Evolutionary conservation across 495 filamentous ascomycete species (phyloP).

Genomic region (Xylaria palmicola): DNA sequence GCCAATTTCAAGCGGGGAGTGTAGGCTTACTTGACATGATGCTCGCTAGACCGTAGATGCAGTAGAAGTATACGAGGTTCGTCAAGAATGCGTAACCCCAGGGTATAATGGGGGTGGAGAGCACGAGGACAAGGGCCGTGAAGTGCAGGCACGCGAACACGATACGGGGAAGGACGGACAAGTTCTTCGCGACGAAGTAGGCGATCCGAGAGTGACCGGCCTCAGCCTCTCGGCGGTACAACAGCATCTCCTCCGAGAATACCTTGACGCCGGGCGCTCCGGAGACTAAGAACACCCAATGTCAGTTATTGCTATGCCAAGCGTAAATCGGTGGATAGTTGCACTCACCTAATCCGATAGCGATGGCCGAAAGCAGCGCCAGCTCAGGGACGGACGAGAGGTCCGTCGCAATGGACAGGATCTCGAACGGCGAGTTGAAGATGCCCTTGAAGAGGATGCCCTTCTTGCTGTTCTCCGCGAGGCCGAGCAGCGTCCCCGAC

Average conservation of each 20-base stretch:
- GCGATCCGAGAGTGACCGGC: conserved; percentile 54
- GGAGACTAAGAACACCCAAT: too few species aligned
- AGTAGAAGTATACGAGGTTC: conserved; percentile 57
- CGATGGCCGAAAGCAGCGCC: conserved; percentile 49
- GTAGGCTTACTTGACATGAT: conserved; percentile 29
- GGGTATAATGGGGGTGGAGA: conserved; percentile 48
- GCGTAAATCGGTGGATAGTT: too few species aligned
- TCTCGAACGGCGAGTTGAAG: conserved; percentile 47
- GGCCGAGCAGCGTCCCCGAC: conserved; percentile 53
- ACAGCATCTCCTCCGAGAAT: conserved; percentile 57
- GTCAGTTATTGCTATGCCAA: too few species aligned
- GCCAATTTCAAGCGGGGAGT: background rate
- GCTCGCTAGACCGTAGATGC: conserved; percentile 57
- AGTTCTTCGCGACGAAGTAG: conserved; percentile 57
- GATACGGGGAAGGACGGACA: conserved; percentile 50
- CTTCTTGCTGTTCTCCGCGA: conserved; percentile 45
- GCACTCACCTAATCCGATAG: too few species aligned
- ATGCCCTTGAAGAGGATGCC: conserved; percentile 55
- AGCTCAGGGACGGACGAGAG: conserved; percentile 48
- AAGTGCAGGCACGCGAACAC: conserved; percentile 54
- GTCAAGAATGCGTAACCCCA: conserved; percentile 44
- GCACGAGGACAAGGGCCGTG: conserved; percentile 49
- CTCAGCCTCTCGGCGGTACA: conserved; percentile 52
- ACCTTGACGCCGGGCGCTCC: conserved; percentile 53
- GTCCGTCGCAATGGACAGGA: conserved; percentile 52